Conservation (phyloP, 495 filamentous ascomycete species). For the Neurospora discreta region DNA sequence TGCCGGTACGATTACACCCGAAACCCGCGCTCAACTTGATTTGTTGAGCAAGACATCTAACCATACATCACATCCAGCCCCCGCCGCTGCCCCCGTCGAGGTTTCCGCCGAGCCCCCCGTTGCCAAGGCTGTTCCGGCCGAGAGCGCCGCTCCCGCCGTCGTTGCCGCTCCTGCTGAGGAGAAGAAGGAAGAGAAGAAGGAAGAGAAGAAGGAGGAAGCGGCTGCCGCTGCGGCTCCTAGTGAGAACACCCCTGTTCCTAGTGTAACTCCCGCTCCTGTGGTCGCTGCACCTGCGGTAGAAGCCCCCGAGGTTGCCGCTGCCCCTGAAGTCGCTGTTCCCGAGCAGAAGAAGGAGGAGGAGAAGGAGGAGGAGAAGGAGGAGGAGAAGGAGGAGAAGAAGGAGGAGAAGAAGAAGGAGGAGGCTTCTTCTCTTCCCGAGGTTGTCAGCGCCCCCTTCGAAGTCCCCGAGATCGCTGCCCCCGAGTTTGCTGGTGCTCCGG, state of each 20-base stretch:
- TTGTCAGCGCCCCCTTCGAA: slow-evolving; percentile 7
- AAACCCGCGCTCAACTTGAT: neutral
- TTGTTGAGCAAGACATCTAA: neutral
- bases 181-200: slow-evolving; percentile 35
- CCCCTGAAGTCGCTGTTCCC: neutral
- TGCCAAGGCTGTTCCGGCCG: neutral
- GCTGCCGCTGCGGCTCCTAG: neutral
- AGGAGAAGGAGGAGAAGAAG: slow-evolving; percentile 31
- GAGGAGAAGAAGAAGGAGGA: slow-evolving; percentile 17
- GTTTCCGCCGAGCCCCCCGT: slow-evolving; percentile 7
- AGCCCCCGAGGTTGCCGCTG: neutral
- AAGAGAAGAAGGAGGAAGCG: neutral
- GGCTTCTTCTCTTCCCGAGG: slow-evolving; percentile 20
- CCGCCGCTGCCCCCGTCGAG: neutral
- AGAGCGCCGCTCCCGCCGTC: neutral
- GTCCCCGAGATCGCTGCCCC: neutral
- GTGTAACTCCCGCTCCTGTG: neutral
- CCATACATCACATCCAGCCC: neutral
- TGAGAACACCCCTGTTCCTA: neutral
- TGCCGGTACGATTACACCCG: neutral
- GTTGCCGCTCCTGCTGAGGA: neutral
- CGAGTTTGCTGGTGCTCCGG: slow-evolving; percentile 36
- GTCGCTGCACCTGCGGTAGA: neutral
- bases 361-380: slow-evolving; percentile 15
- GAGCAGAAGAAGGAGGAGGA: slow-evolving; percentile 42